Evolutionary conservation across 805 yeast genomes (phyloP).

Genomic region (Candida verbasci): DNA sequence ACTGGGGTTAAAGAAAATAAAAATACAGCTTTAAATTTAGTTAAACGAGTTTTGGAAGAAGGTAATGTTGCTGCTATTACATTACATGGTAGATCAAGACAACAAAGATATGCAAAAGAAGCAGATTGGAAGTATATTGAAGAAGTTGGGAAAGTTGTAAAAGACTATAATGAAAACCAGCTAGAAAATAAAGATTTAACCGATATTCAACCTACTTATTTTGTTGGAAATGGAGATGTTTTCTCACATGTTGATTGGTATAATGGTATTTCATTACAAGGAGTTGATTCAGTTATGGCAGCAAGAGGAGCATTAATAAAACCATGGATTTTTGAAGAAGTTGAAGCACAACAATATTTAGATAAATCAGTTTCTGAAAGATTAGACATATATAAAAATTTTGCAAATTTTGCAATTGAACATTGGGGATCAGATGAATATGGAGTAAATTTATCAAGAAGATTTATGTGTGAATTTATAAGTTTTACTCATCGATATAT

Average conservation of each 20-base stretch:
- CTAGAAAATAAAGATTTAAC: conserved; percentile 55
- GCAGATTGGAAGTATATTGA: conserved; percentile 92
- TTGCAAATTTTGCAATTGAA: conserved; percentile 76
- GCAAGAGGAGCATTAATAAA: conserved; percentile 97
- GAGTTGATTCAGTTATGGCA: conserved; percentile 92
- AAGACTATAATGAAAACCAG: conserved; percentile 51
- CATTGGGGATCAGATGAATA: conserved; percentile 99
- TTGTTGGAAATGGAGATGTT: conserved; percentile 94
- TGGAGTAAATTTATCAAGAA: conserved; percentile 82
- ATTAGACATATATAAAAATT: conserved; percentile 65
- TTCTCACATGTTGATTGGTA: conserved; percentile 88
- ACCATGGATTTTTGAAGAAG: conserved; percentile 98
- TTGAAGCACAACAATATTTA: conserved; percentile 80
- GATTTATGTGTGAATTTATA: conserved; percentile 90
- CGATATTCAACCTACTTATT: conserved; percentile 64
- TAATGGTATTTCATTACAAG: conserved; percentile 55
- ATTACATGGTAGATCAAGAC: conserved; percentile 93
- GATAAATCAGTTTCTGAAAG: conserved; percentile 92
- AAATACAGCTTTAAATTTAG: conserved; percentile 81
- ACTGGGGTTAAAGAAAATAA: conserved; percentile 84
- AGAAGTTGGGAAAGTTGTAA: conserved; percentile 65
- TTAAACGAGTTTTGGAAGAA: conserved; percentile 66
- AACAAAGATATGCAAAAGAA: conserved; percentile 85
- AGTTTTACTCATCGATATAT: conserved; percentile 92
- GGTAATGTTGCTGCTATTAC: conserved; percentile 88